Evolutionary conservation across 2,329 filamentous ascomycete species (phyloP).

Genomic region (Phialocephala subalpina): DNA sequence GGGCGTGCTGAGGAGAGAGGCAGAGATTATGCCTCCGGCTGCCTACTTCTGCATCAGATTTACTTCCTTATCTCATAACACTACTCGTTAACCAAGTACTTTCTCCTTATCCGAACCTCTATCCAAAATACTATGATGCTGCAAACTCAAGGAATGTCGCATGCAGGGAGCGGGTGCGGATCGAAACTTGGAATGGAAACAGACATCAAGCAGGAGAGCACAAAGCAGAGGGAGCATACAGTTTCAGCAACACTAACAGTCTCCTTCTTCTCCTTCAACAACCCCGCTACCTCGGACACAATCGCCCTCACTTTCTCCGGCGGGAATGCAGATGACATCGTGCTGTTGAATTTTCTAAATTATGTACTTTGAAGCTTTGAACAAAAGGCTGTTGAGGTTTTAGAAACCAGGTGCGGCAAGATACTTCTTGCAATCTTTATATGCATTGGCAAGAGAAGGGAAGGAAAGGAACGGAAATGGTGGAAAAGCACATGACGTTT

Average conservation of each 20-base stretch:
- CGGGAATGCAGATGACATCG: constrained; percentile 32
- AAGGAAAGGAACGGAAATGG: not conserved
- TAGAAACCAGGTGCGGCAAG: too few species aligned
- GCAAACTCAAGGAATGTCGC: not conserved
- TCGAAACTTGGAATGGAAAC: not conserved
- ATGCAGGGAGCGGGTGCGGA: not conserved
- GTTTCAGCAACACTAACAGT: constrained; percentile 70
- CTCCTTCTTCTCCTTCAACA: constrained; percentile 62
- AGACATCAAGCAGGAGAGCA: not conserved
- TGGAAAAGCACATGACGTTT: constrained; percentile 11
- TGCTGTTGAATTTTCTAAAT: not conserved
- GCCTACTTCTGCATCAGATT: constrained; percentile 50
- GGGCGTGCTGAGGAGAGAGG: constrained; percentile 63
- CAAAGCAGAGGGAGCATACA: constrained; percentile 44
- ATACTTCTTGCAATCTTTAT: not conserved
- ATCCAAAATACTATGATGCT: not conserved
- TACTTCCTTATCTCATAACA: too few species aligned
- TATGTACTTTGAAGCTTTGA: too few species aligned
- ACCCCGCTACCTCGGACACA: constrained; percentile 54
- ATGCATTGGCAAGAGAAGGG: not conserved
- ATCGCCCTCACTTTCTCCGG: constrained; percentile 39
- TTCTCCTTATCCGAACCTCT: not conserved
- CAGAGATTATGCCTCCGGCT: constrained; percentile 68
- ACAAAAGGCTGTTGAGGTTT: too few species aligned
- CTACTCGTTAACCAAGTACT: too few species aligned